These are phyloP conservation scores for Aurinia saxatilis DNA, from an alignment of 345 rosid species.

Conservation along the genomic window DNA sequence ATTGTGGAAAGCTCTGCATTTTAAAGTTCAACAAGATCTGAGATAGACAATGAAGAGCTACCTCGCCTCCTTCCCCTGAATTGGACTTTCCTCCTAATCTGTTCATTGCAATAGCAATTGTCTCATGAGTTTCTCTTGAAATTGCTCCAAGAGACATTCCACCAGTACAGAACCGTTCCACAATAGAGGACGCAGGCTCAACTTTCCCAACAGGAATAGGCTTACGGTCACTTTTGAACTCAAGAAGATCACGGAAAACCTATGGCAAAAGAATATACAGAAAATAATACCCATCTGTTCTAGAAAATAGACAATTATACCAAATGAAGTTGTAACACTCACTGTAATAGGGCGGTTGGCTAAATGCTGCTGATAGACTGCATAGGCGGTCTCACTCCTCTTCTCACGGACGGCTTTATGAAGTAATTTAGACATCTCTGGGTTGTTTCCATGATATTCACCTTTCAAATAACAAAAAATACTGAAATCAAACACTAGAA, in stretches of 20 bases:
- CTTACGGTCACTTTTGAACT: conserved; percentile 83
- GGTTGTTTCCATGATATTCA: conserved; percentile 98
- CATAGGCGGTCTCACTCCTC: conserved; percentile 86
- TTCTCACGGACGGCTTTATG: conserved; percentile 98
- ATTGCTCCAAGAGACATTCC: conserved; percentile 99
- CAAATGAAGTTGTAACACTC: conserved; percentile 25
- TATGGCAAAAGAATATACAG: conserved; percentile 22
- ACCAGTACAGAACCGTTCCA: conserved; percentile 92
- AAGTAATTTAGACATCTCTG: conserved; percentile 97
- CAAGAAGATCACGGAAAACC: conserved; percentile 98
- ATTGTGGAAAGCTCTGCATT: not conserved
- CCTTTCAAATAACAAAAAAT: conserved; percentile 35
- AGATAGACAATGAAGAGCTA: conserved; percentile 21
- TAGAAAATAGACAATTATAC: not conserved
- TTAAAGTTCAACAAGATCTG: not conserved
- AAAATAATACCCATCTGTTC: conserved; percentile 10
- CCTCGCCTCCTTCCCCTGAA: conserved; percentile 99
- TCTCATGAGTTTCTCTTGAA: conserved; percentile 99
- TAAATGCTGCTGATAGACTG: conserved; percentile 96
- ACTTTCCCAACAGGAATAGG: conserved; percentile 92
- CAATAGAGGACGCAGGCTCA: conserved; percentile 84
- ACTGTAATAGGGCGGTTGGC: conserved; percentile 93
- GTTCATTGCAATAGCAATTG: conserved; percentile 98
- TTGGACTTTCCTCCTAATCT: conserved; percentile 95
- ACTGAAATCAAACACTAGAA: conserved; percentile 7